phyloP scores from a whole-genome alignment of 139 green algal genomes.

The Volvox africanus region DNA sequence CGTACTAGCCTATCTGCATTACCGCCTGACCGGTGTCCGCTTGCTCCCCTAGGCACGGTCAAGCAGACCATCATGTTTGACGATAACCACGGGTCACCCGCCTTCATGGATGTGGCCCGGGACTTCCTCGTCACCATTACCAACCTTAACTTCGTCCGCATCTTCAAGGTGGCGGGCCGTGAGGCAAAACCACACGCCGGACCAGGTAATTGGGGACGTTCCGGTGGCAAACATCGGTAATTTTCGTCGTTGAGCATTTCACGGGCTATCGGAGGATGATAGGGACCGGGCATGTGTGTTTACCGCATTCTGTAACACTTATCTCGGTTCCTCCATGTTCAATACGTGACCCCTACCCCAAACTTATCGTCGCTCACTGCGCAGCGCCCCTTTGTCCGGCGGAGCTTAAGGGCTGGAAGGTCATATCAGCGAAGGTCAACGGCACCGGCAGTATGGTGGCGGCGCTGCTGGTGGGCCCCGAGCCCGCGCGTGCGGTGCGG shows the following conservation, averaged over 20 bases:
- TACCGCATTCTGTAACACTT: no score
- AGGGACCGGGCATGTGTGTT: neutral
- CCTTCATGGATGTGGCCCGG: slow-evolving; percentile 57
- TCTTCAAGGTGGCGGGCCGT: slow-evolving; percentile 72
- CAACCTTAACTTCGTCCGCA: slow-evolving; percentile 49
- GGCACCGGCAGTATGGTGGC: slow-evolving; percentile 70
- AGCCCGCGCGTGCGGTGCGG: slow-evolving; percentile 34
- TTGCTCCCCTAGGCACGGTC: slow-evolving; percentile 62
- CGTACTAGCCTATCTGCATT: no score
- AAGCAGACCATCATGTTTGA: slow-evolving; percentile 74
- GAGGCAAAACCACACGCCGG: slow-evolving; percentile 76
- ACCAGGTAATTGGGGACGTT: slow-evolving; percentile 51
- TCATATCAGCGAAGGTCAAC: slow-evolving; percentile 69
- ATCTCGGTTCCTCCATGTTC: neutral
- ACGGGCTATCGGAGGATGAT: neutral
- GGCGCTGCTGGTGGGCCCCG: slow-evolving; percentile 43
- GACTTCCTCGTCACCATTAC: slow-evolving; percentile 71
- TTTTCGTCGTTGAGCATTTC: no score
- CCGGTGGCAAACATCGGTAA: no score
- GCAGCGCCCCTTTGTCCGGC: slow-evolving; percentile 59
- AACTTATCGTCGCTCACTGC: neutral
- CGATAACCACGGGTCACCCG: slow-evolving; percentile 60
- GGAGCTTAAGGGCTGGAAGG: slow-evolving; percentile 38
- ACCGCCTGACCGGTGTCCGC: neutral
- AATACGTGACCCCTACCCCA: neutral